A percentile compares a stretch with the other conserved stretches of the same genome.
phyloP scores from a whole-genome alignment of 345 rosid genomes.

The Erodium maritimum region DNA sequence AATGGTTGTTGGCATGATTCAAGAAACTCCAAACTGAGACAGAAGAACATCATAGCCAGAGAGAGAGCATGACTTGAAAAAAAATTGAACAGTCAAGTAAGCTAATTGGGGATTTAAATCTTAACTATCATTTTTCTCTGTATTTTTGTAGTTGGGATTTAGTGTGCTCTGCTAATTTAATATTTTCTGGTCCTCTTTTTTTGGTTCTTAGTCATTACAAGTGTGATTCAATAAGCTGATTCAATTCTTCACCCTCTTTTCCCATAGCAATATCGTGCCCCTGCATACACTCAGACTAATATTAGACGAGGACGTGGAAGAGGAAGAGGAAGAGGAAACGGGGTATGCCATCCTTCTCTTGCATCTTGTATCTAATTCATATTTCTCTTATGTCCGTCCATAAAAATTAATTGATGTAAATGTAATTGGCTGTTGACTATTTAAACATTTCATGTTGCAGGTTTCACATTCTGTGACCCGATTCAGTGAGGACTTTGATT shows the following conservation, averaged over 20 bases:
- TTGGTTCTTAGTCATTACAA: not conserved
- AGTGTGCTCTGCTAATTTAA: not conserved
- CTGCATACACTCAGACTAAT: constrained; percentile 2
- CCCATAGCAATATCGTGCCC: constrained; percentile 6
- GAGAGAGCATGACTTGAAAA: no score
- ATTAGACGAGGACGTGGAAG: constrained; percentile 2
- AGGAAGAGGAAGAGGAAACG: constrained; percentile 14
- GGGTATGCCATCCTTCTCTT: constrained; percentile 9
- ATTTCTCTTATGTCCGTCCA: not conserved
- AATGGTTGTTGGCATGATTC: no score
- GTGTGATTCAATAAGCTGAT: not conserved
- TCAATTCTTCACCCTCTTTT: not conserved
- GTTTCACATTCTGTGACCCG: constrained; percentile 6
- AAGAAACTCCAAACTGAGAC: no score
- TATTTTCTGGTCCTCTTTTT: not conserved
- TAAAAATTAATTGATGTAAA: no score
- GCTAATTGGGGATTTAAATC: no score
- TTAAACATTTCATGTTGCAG: constrained; percentile 8
- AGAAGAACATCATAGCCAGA: no score
- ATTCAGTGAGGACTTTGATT: constrained; percentile 61
- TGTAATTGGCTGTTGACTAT: not conserved
- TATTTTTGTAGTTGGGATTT: not conserved
- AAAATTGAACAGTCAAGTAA: no score
- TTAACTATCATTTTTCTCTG: not conserved
- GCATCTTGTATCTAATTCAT: not conserved